Base-by-base conservation (phyloP, 163 green algal species). In the Prototheca cutis region DNA sequence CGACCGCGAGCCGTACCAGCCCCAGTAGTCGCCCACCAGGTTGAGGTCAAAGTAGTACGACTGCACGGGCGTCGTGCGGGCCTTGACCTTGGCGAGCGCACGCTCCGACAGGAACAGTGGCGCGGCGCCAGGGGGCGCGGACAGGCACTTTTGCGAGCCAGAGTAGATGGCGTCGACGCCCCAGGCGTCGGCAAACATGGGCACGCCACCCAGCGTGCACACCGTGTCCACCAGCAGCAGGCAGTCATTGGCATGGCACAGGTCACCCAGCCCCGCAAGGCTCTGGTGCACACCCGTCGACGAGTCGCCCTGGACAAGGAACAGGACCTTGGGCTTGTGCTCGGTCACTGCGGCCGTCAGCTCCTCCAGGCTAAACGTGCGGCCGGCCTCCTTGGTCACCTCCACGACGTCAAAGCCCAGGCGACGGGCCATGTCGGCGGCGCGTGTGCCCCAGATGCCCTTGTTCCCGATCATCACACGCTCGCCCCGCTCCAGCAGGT, bases 1-100 rank as follows among this genome's bases (percentile, higher is more conserved):
- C 52, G 61, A 83, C 65, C 90, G 78, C 56, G 81, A 83, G 61
- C 63, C 74, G 53, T 75, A 92, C 81, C 84, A 93, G 63, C 86
- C 73, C 89, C 90, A 97, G 84, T 96, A 96, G 60, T 90, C 74
- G n/a, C 87, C 83, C 31, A 95, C 81, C 61, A 97, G 74, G 76
- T 93, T 94, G 59, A 97, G 77, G 75, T 97, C 90, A 39, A 97
- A 75, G 77, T 95, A 90, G 74, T 94, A 97, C 25, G 75, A 85
- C 29, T 49, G 54, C 4, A 73, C 63, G 48, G 63, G 64, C 21
- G 79, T 86, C 74, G 91, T 95, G 30, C 90, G 78, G 25, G 52
- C 59, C 55, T 80, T 66, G 31, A 96, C 65, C 80, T 95, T 94
- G n/a, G 81, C 73, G 64, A 91, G 62, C 0, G 89, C 88, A 4